These are phyloP conservation scores for Talaromyces pinophilus DNA, from an alignment of 2,329 filamentous ascomycete genomes.

Conservation along the genomic window DNA sequence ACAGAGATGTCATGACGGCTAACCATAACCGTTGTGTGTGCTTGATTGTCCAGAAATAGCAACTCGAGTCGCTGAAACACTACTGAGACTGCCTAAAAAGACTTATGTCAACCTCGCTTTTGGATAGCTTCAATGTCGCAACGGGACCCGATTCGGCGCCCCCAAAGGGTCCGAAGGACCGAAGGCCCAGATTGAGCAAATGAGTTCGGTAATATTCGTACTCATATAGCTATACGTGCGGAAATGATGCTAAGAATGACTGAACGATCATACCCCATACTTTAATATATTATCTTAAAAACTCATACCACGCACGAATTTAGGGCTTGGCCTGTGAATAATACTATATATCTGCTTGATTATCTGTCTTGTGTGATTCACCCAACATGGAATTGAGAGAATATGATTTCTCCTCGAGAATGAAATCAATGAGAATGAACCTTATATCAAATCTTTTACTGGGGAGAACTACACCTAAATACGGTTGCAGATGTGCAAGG, in stretches of 20 bases:
- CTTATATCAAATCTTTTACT: background rate
- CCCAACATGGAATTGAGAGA: background rate
- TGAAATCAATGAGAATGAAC: background rate
- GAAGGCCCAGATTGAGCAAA: background rate
- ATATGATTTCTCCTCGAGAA: background rate
- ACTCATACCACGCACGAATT: background rate
- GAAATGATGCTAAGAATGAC: background rate
- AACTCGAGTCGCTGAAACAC: background rate
- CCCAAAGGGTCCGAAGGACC: background rate
- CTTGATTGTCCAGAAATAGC: background rate
- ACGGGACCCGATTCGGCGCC: background rate
- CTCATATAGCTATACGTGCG: too few species aligned
- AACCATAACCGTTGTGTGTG: background rate
- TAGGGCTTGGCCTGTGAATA: background rate
- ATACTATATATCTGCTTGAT: background rate
- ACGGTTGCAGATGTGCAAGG: background rate
- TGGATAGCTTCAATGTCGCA: background rate
- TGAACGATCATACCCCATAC: background rate
- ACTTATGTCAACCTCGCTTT: background rate
- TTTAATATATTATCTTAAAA: background rate
- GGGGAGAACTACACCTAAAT: background rate
- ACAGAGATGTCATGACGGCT: background rate
- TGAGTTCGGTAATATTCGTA: background rate
- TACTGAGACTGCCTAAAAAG: background rate
- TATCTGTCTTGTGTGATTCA: background rate